Percentiles rank a stretch among this genome's conserved stretches.
phyloP scores from a whole-genome alignment of 495 filamentous ascomycete genomes.

The Sordaria brevicollis region DNA sequence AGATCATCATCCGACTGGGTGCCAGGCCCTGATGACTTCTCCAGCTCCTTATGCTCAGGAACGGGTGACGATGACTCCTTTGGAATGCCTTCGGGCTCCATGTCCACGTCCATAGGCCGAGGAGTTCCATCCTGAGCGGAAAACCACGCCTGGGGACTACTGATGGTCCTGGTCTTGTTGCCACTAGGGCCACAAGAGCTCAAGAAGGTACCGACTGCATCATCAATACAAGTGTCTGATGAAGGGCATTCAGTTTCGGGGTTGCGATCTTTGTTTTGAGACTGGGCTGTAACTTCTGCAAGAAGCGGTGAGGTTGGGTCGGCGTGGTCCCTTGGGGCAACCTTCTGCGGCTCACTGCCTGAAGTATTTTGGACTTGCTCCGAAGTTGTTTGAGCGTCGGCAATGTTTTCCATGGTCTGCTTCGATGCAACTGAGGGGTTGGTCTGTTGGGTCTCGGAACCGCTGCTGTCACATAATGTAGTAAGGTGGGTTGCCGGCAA shows the following conservation, averaged over 20 bases:
- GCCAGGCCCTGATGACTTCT: background rate
- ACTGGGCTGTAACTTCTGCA: background rate
- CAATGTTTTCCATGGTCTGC: background rate
- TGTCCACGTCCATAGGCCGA: background rate
- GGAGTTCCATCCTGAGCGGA: background rate
- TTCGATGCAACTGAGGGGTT: background rate
- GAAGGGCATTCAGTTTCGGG: background rate
- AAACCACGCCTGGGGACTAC: background rate
- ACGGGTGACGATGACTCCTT: background rate
- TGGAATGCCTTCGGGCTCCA: background rate
- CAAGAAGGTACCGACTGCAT: background rate
- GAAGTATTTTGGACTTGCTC: background rate
- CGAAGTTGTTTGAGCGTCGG: background rate
- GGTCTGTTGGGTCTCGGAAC: background rate
- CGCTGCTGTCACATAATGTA: background rate
- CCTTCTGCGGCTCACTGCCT: background rate
- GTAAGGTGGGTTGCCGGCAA: background rate
- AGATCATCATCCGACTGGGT: background rate
- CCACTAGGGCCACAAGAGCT: background rate
- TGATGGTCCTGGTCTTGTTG: background rate
- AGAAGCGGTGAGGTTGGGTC: background rate
- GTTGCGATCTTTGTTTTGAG: background rate
- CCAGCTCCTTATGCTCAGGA: background rate
- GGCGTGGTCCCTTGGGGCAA: background rate
- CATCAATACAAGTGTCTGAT: background rate